phyloP scores from a whole-genome alignment of 257 asterid genomes.

The Solanum ossicruentum region DNA sequence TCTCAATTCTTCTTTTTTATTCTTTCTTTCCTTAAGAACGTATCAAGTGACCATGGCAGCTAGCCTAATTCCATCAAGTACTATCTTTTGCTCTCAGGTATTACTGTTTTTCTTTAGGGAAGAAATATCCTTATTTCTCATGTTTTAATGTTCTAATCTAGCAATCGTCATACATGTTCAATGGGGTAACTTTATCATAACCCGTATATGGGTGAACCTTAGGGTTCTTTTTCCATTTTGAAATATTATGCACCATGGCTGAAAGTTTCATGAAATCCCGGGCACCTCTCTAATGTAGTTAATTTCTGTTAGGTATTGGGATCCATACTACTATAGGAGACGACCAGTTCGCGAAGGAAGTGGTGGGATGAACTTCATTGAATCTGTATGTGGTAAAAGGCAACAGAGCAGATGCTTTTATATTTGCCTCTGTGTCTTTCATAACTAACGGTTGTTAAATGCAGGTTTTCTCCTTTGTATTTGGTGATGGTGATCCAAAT shows the following conservation, averaged over 20 bases:
- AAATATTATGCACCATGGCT: background rate
- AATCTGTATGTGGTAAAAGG: slow-evolving; percentile 50
- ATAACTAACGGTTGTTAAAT: slow-evolving; percentile 1
- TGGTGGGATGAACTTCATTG: slow-evolving; percentile 83
- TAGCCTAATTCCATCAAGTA: background rate
- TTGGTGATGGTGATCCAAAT: slow-evolving; percentile 99
- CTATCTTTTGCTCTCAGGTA: background rate
- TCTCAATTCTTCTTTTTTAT: no score
- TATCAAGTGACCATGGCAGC: background rate
- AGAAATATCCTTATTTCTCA: background rate
- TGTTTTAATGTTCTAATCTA: background rate
- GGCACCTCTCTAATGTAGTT: background rate
- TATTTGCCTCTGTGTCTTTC: slow-evolving; percentile 1
- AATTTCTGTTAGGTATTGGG: slow-evolving; percentile 68
- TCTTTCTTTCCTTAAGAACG: no score
- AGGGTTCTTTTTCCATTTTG: background rate
- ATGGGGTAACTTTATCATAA: background rate
- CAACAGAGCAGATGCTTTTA: background rate
- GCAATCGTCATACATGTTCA: background rate
- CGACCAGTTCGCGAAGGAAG: slow-evolving; percentile 37
- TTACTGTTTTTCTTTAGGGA: background rate
- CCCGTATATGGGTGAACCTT: background rate
- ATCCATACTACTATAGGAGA: slow-evolving; percentile 87
- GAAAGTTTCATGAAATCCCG: background rate
- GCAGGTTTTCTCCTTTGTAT: slow-evolving; percentile 93